These are phyloP conservation scores for Seminavis robusta DNA, from an alignment of 108 stramenopile genomes.

Conservation along the genomic window DNA sequence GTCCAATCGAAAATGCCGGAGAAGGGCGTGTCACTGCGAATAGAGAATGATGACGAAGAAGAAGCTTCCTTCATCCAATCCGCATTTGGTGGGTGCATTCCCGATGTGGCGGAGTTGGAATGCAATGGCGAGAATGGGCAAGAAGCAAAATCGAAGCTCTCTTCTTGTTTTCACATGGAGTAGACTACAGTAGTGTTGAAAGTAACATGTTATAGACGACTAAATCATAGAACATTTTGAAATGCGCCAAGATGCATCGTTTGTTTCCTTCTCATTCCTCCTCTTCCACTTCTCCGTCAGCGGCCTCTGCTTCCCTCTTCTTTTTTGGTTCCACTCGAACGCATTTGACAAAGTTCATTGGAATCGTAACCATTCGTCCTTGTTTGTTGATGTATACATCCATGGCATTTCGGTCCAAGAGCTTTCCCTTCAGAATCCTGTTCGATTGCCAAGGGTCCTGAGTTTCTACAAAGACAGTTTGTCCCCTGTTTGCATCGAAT, in stretches of 20 bases:
- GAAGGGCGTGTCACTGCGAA: too few species aligned
- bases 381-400: constrained; percentile 79
- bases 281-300: constrained; percentile 11
- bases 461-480: constrained; percentile 70
- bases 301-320: constrained; percentile 1
- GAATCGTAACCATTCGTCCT: constrained; percentile 83
- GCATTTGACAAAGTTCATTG: constrained; percentile 51
- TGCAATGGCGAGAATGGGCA: not conserved
- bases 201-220: not conserved
- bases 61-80: too few species aligned
- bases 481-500: constrained; percentile 58
- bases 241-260: not conserved
- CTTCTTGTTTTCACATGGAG: not conserved
- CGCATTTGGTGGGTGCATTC: too few species aligned
- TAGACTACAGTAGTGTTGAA: not conserved
- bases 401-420: constrained; percentile 79
- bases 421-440: constrained; percentile 64
- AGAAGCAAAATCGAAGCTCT: not conserved
- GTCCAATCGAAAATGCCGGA: too few species aligned
- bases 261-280: constrained; percentile 9
- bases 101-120: not conserved
- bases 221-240: not conserved
- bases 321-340: constrained; percentile 20
- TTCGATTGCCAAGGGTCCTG: constrained; percentile 83
- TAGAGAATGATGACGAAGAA: too few species aligned